phyloP scores from a whole-genome alignment of 2,329 filamentous ascomycete species.

The Claviceps spartinae region DNA sequence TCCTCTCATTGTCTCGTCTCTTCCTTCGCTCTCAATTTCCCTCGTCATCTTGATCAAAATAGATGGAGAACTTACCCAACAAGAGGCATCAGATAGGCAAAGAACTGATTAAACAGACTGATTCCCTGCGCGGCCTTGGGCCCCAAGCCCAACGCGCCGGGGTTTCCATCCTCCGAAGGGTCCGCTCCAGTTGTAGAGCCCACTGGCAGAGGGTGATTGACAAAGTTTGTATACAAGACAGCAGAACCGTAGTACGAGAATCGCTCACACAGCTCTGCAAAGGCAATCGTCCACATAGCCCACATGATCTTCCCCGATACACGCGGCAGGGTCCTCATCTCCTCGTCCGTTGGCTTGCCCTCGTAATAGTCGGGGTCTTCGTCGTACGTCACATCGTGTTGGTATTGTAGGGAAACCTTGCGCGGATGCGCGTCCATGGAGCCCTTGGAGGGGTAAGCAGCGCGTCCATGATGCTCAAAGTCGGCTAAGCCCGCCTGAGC shows the following conservation, averaged over 20 bases:
- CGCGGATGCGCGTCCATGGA: slow-evolving; percentile 13
- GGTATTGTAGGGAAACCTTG: slow-evolving; percentile 9
- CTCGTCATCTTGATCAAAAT: neutral
- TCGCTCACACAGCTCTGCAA: slow-evolving; percentile 63
- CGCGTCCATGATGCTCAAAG: slow-evolving; percentile 17
- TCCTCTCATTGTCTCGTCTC: neutral
- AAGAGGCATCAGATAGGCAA: slow-evolving; percentile 46
- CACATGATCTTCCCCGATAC: slow-evolving; percentile 52
- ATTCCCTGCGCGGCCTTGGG: slow-evolving; percentile 38
- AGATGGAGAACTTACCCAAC: slow-evolving; percentile 26
- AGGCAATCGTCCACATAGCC: slow-evolving; percentile 54
- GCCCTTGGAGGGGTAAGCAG: slow-evolving; percentile 14
- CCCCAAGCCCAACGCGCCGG: slow-evolving; percentile 45
- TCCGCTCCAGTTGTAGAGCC: slow-evolving; percentile 41
- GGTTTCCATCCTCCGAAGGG: slow-evolving; percentile 18
- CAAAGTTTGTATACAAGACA: slow-evolving; percentile 55
- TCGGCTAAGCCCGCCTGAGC: slow-evolving; percentile 19
- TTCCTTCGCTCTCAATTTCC: neutral
- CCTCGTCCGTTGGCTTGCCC: slow-evolving; percentile 45
- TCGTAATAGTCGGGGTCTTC: slow-evolving; percentile 18
- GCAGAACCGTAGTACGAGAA: slow-evolving; percentile 66
- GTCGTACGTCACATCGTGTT: slow-evolving; percentile 12
- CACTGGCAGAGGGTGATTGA: slow-evolving; percentile 39
- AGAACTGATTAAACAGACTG: slow-evolving; percentile 44
- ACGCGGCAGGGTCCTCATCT: slow-evolving; percentile 45